Base-by-base conservation (phyloP, 2,329 filamentous ascomycete genomes). In the Aspergillus puulaauensis region DNA sequence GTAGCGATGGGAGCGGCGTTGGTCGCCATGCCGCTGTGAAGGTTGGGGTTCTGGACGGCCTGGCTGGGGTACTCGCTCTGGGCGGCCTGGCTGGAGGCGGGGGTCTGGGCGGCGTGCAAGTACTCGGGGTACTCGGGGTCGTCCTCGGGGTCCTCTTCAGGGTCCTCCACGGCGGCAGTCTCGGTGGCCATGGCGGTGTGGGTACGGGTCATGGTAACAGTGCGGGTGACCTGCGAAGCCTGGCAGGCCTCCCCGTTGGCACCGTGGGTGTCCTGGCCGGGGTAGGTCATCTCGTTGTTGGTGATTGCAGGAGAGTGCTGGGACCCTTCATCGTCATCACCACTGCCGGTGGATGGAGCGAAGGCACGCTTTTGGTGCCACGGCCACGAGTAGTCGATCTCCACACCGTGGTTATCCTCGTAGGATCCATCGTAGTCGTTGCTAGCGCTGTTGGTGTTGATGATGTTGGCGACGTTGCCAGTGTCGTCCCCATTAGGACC, bases 171-270 rank as follows among this genome's bases (percentile, higher is more conserved):
- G 14, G 35, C 14, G 15, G 17, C 40, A 17, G 40, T 43, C n/a
- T 43, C 15, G 40, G 40, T 43, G 9, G n/a, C 9, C 5, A 43
- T 17, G 17, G 40, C n/a, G 1, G 40, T 43, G 40, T 54, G 14
- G 2, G 68, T 70, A 57, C 62, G 63, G n/a, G 68, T 71, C 21
- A 72, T 63, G n/a, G 68, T 71, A 19, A 72, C 61, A 0, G 70
- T 72, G 44, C 56, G 67, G 5, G 70, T 66, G 17, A 71, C 60
- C 46, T 71, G 60, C 2, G 7, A 11, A 9, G 27, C 27, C 27
- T 31, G 27, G 27, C 27, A 31, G 8, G 27, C 27, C 3, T 9
- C 27, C 2, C 9, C 8, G 27, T 31, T 31, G 9, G 27, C 27
- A 9, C 7, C 27, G 27, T 31, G 27, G 9, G 27, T 9, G 27